A percentile compares a stretch with the other conserved stretches of the same genome.
These are phyloP conservation scores for Leishmania tropica DNA, from an alignment of 208 protist genomes.

Conservation along the genomic window DNA sequence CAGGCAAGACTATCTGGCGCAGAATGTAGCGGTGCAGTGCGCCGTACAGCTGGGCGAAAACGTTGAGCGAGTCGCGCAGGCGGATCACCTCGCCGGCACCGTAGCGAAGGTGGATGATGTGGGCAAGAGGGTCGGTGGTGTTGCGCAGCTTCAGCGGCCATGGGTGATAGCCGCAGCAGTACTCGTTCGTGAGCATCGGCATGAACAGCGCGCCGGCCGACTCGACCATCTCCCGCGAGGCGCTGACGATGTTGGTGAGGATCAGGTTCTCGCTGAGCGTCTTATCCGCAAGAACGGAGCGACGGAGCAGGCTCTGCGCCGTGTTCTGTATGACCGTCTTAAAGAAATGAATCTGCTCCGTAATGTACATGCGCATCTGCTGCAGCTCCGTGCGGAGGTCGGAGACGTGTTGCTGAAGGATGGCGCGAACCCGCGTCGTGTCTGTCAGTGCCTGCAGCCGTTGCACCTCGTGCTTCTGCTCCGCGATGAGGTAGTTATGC, in stretches of 20 bases:
- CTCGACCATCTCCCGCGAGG: constrained; percentile 62
- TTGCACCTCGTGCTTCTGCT: constrained; percentile 70
- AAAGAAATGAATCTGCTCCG: constrained; percentile 59
- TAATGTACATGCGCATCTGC: constrained; percentile 35
- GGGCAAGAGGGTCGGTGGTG: constrained; percentile 73
- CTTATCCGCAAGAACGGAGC: constrained; percentile 54
- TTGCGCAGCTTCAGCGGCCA: constrained; percentile 89
- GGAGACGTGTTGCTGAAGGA: constrained; percentile 36
- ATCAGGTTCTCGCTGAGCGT: constrained; percentile 63
- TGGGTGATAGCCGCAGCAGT: constrained; percentile 84
- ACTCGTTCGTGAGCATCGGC: constrained; percentile 85
- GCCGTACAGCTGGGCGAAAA: constrained; percentile 71
- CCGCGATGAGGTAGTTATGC: constrained; percentile 43
- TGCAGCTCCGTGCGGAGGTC: constrained; percentile 55
- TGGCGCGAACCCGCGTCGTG: constrained; percentile 37
- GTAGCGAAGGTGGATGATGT: constrained; percentile 72
- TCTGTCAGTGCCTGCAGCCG: constrained; percentile 68
- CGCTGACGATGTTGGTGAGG: constrained; percentile 55
- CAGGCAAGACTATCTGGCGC: constrained; percentile 40
- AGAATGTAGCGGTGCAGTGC: constrained; percentile 65
- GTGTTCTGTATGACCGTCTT: constrained; percentile 48
- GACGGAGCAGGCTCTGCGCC: constrained; percentile 51
- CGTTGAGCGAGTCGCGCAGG: constrained; percentile 66
- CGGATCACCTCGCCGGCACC: constrained; percentile 58
- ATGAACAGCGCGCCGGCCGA: constrained; percentile 63